phyloP scores from a whole-genome alignment of 768 basidiomycete genomes.

The Collybia sp. region DNA sequence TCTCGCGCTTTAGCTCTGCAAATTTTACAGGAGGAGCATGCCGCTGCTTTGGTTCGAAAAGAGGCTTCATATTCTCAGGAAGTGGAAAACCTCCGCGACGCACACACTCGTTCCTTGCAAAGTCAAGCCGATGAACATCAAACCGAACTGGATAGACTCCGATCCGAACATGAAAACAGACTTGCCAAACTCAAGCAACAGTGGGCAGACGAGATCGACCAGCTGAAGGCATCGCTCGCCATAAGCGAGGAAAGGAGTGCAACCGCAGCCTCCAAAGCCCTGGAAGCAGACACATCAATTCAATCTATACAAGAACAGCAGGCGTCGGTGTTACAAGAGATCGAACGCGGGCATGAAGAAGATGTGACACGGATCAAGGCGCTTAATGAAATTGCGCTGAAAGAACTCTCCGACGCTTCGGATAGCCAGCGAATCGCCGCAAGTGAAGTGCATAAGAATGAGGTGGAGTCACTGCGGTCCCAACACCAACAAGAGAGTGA shows the following conservation, averaged over 20 bases:
- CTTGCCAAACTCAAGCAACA: conserved; percentile 52
- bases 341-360: conserved; percentile 52
- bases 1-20: conserved; percentile 57
- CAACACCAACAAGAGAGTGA: conserved; percentile 46
- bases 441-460: conserved; percentile 32
- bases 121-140: conserved; percentile 60
- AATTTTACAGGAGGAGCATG: conserved; percentile 70
- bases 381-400: conserved; percentile 39
- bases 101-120: conserved; percentile 50
- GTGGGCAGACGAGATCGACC: conserved; percentile 45
- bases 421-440: conserved; percentile 23
- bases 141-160: conserved; percentile 54
- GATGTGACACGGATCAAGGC: conserved; percentile 46
- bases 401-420: conserved; percentile 17
- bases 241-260: conserved; percentile 40
- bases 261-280: conserved; percentile 25
- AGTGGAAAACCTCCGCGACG: conserved; percentile 58
- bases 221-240: conserved; percentile 36
- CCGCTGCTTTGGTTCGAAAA: conserved; percentile 58
- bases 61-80: conserved; percentile 63
- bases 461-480: conserved; percentile 30
- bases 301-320: conserved; percentile 52
- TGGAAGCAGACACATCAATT: conserved; percentile 42
- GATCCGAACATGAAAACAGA: conserved; percentile 51
- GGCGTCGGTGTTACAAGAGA: conserved; percentile 43